Conservation (phyloP, 345 rosid species). For the Bruguiera parviflora region DNA sequence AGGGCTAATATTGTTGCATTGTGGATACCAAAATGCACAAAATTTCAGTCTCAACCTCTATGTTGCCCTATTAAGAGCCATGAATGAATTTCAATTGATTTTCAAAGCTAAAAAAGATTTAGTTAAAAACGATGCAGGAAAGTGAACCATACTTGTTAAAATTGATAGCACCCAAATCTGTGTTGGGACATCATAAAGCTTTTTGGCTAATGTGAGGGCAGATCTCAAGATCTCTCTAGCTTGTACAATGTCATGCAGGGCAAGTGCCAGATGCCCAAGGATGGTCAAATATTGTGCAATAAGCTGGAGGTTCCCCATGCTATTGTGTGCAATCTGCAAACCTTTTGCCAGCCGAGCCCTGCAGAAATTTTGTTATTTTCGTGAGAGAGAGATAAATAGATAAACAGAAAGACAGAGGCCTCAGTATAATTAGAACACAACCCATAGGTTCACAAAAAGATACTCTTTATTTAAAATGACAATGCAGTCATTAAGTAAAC, state of each 20-base stretch:
- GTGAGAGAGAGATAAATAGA: neutral
- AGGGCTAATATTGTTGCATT: neutral
- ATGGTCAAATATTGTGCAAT: conserved; percentile 88
- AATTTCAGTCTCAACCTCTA: neutral
- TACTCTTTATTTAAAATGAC: too few relatives aligned
- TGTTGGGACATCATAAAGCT: conserved; percentile 84
- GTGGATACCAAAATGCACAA: neutral
- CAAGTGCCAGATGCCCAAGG: conserved; percentile 89
- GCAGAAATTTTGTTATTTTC: conserved; percentile 28
- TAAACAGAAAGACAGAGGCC: neutral
- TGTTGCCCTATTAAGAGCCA: neutral
- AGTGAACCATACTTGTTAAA: conserved; percentile 53
- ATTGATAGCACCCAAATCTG: conserved; percentile 95
- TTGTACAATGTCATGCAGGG: conserved; percentile 83
- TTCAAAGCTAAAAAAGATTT: neutral
- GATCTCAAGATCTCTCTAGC: conserved; percentile 95
- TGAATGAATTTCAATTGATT: neutral
- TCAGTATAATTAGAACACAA: neutral
- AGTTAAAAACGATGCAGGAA: neutral
- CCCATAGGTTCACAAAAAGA: neutral
- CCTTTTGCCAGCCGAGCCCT: conserved; percentile 93
- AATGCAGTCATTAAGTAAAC: neutral
- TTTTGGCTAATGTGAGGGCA: conserved; percentile 82
- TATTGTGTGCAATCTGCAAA: conserved; percentile 81
- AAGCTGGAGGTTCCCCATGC: conserved; percentile 96